Base-by-base conservation (phyloP, 2,329 filamentous ascomycete genomes). In the Ophiocordyceps camponoti-floridani region DNA sequence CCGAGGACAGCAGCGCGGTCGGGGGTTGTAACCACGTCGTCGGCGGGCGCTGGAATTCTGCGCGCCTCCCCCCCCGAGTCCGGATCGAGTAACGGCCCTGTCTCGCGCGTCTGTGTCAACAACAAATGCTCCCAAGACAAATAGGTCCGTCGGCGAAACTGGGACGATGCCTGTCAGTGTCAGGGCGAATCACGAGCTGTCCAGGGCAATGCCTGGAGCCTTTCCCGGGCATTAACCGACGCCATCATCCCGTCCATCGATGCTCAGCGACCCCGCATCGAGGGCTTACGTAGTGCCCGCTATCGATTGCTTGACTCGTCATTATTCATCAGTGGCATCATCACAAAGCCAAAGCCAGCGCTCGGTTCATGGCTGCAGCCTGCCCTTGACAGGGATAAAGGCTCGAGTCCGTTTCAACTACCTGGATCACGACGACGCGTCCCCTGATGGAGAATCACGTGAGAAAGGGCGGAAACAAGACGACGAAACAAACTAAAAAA, bases 181-280 rank as follows among this genome's bases (percentile, higher is more conserved):
- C 35, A 38, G 35, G 35, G 35, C 35, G 35, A 38, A 38, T 38
- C n/a, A 30, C 12, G 28, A 30, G 28, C 28, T n/a, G 23, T 23
- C 42, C 18, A 35, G 30, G 30, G 35, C 23, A 33, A 44, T 44
- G 43, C 43, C 43, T 44, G 43, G 26, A 44, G 43, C 43, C 40
- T 38, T 28, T 44, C 43, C 14, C 11, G 23, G 18, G 23, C 3
- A 23, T 23, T 23, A 23, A 23, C 23, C 23, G 23, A 23, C 23
- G 23, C 23, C 23, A 5, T 23, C 23, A 23, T 23, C 23, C 23
- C 23, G 23, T 23, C 23, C 23, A 23, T 23, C 23, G 23, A 23
- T 23, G 3, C 23, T 23, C 23, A 23, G 23, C 23, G 23, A 38
- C 18, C 35, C 35, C 14, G 18, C 35, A 19, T 37, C 12, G 33